Conservation (phyloP, 129 eudicot species). For the Lactuca sativa region DNA sequence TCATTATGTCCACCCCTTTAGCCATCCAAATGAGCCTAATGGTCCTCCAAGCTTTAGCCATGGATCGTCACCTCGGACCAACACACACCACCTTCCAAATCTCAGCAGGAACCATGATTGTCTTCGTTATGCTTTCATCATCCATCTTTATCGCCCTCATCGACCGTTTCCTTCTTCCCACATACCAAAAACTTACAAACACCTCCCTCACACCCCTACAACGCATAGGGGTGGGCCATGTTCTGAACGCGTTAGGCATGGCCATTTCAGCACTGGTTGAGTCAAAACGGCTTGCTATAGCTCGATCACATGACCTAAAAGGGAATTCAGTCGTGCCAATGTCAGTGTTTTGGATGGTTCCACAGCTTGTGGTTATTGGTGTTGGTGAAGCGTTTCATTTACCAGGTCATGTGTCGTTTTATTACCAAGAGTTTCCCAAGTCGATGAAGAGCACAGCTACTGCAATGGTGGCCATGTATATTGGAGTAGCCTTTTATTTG, state of each 20-base stretch:
- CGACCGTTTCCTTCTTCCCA: constrained; percentile 41
- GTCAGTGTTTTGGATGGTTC: constrained; percentile 65
- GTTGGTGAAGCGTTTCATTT: constrained; percentile 65
- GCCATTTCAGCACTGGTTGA: constrained; percentile 60
- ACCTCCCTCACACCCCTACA: constrained; percentile 42
- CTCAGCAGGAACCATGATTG: constrained; percentile 52
- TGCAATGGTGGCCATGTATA: constrained; percentile 47
- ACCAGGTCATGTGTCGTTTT: constrained; percentile 54
- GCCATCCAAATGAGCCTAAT: constrained; percentile 45
- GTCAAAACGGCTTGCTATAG: constrained; percentile 44
- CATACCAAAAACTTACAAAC: constrained; percentile 33
- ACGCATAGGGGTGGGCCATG: constrained; percentile 67
- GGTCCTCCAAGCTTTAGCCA: constrained; percentile 59
- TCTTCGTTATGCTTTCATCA: constrained; percentile 41
- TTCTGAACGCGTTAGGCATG: constrained; percentile 52
- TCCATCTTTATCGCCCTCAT: constrained; percentile 30
- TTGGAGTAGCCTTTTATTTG: constrained; percentile 59
- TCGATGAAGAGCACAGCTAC: constrained; percentile 53
- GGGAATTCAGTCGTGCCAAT: constrained; percentile 31
- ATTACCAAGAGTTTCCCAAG: constrained; percentile 63
- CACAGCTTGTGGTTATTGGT: constrained; percentile 48
- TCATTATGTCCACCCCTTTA: constrained; percentile 48
- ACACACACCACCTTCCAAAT: constrained; percentile 47
- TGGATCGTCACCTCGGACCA: constrained; percentile 47
- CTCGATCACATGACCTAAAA: constrained; percentile 11